Evolutionary conservation across 2,329 filamentous ascomycete species (phyloP), one percentile per base, ranked within the genome.

Genomic region (Podosphaera xanthii): DNA sequence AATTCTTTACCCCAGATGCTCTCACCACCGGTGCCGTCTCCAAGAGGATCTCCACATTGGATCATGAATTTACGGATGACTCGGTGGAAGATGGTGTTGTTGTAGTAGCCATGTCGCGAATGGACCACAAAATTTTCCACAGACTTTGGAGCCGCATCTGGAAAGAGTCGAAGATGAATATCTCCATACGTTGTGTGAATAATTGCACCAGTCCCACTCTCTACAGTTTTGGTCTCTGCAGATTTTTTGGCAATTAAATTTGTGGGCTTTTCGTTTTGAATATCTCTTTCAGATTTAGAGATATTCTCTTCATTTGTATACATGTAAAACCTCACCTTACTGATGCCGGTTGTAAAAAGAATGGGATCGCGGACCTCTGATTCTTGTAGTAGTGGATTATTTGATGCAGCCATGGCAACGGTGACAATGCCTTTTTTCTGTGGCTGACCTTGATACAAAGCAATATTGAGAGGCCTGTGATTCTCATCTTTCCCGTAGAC

Each of bases 11-110:
- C 87, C 89, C 89, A 95, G 66, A 95, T 94, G 64, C 83, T 88
- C 70, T 94, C 87, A 44, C 89, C 89, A 52, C 89, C 89, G 0
- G 89, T 94, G 3, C 89, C 89, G 67, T 95, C 88, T 8, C 89
- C 89, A 0, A 92, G 72, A 0, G 89, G 88, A 68, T 95, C 89
- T 57, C 89, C 89, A 59, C 78, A 74, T 68, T 89, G 88, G 61
- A 98, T 95, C 94, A 98, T 98, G 73, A 98, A 98, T 68, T 96
- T 96, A 62, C 86, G 82, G 65, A 98, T 98, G 5, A 98, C 86
- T 40, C 92, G 84, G 71, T 98, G 92, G 76, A 98, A 98, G 65
- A 96, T 91, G 40, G 91, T 90, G 71, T 87, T 87, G 74, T 98
- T 97, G 75, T 98, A 98, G 71, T 98, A 98, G 0, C 87, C 88